These are phyloP conservation scores for Casuarina cunninghamiana DNA, from an alignment of 306 rosid species.

Conservation along the genomic window DNA sequence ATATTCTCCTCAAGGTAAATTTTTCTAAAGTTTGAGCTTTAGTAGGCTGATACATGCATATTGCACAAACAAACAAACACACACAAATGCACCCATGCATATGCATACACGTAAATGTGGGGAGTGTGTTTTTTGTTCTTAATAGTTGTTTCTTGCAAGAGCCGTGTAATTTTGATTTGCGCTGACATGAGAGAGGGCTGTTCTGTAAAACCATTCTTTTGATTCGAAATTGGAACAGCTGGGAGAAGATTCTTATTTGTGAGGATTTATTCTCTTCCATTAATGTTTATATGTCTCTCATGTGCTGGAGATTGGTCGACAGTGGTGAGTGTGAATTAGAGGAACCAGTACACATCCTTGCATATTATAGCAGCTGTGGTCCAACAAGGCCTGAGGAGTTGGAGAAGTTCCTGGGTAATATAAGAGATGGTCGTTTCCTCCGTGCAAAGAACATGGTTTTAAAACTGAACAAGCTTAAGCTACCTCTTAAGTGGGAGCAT, in stretches of 20 bases:
- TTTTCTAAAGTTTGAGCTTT: constrained; percentile 8
- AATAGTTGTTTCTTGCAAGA: background rate
- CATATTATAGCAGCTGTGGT: constrained; percentile 94
- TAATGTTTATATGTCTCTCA: constrained; percentile 17
- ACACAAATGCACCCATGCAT: too few relatives aligned
- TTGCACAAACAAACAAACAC: too few relatives aligned
- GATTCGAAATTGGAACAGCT: background rate
- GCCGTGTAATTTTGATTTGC: background rate
- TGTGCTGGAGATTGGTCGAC: constrained; percentile 33
- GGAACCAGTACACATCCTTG: constrained; percentile 94
- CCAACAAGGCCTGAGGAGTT: constrained; percentile 65
- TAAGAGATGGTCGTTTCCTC: constrained; percentile 85
- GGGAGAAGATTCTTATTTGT: constrained; percentile 1
- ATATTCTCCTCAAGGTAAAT: constrained; percentile 68
- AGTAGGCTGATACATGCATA: constrained; percentile 4
- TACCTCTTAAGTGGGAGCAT: constrained; percentile 94
- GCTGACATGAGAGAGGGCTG: background rate
- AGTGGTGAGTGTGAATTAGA: constrained; percentile 71
- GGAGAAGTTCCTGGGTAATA: constrained; percentile 66
- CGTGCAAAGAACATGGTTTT: constrained; percentile 84
- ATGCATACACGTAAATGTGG: background rate
- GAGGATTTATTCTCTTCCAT: constrained; percentile 12
- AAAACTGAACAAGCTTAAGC: constrained; percentile 81
- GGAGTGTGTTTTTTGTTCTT: background rate
- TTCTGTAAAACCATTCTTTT: background rate